Evolutionary conservation across 2,329 filamentous ascomycete species (phyloP).

Genomic region (Beauveria australis): DNA sequence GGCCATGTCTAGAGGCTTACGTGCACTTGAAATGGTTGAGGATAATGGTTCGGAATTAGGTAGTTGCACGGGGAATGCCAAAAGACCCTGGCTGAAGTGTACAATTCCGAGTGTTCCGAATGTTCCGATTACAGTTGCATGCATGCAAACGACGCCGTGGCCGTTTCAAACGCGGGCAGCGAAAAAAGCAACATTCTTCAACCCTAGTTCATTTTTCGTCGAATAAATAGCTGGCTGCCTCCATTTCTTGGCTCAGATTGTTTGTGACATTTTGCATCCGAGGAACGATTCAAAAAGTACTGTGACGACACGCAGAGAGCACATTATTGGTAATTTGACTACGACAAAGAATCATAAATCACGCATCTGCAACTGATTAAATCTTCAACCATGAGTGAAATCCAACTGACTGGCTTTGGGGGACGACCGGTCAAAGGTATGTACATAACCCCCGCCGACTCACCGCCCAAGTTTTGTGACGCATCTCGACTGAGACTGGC

Average conservation of each 20-base stretch:
- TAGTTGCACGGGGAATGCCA: too few relatives aligned
- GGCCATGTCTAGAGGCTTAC: too few relatives aligned
- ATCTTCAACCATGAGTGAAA: background rate
- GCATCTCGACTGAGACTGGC: background rate
- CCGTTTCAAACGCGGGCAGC: background rate
- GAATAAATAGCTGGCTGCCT: background rate
- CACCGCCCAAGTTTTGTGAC: background rate
- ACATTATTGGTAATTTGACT: too few relatives aligned
- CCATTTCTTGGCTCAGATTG: background rate
- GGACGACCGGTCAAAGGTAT: background rate
- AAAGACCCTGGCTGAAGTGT: too few relatives aligned
- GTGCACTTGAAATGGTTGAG: too few relatives aligned
- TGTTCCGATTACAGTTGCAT: background rate
- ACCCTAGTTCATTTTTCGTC: background rate
- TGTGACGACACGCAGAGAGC: background rate
- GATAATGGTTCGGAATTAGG: too few relatives aligned
- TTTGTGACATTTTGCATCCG: background rate
- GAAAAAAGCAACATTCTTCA: background rate
- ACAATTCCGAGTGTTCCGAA: background rate
- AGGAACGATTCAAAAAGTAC: background rate
- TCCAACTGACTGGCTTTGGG: background rate
- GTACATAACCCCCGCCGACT: background rate
- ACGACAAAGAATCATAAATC: background rate
- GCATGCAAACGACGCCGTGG: background rate
- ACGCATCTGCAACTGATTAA: background rate